Evolutionary conservation across 441 rosid species (phyloP).

Genomic region (Erodium moschatum): DNA sequence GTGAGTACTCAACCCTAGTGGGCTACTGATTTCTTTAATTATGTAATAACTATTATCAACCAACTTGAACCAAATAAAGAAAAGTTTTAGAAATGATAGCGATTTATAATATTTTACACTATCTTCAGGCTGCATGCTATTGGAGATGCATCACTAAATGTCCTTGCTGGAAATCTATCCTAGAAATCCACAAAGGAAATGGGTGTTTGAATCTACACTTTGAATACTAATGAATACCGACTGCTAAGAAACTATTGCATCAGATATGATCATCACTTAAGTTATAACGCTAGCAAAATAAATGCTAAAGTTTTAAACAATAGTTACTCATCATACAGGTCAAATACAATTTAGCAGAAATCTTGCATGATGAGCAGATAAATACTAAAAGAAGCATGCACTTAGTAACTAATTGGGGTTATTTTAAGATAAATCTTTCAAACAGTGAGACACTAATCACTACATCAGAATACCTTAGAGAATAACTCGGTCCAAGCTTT

Average conservation of each 20-base stretch:
- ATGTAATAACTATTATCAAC: neutral
- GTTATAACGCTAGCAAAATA: neutral
- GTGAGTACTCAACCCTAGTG: no score
- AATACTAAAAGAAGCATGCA: neutral
- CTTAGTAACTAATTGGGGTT: constrained; percentile 6
- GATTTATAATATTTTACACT: neutral
- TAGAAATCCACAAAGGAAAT: neutral
- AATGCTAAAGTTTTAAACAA: neutral
- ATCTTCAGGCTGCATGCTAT: neutral
- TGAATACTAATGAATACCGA: neutral
- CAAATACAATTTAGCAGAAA: neutral
- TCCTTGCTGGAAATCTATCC: neutral
- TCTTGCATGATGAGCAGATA: constrained; percentile 7
- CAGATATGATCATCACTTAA: constrained; percentile 2
- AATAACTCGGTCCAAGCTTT: constrained; percentile 68
- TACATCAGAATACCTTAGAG: constrained; percentile 49
- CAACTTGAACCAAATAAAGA: neutral
- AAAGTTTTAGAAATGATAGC: neutral
- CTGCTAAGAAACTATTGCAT: constrained; percentile 6
- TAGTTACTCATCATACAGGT: neutral
- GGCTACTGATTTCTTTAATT: neutral
- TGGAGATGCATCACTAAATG: neutral
- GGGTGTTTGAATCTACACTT: neutral
- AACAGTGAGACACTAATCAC: constrained; percentile 9
- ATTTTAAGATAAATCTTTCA: neutral